Conservation (phyloP, 441 rosid species). For the Populus tomentosa region DNA sequence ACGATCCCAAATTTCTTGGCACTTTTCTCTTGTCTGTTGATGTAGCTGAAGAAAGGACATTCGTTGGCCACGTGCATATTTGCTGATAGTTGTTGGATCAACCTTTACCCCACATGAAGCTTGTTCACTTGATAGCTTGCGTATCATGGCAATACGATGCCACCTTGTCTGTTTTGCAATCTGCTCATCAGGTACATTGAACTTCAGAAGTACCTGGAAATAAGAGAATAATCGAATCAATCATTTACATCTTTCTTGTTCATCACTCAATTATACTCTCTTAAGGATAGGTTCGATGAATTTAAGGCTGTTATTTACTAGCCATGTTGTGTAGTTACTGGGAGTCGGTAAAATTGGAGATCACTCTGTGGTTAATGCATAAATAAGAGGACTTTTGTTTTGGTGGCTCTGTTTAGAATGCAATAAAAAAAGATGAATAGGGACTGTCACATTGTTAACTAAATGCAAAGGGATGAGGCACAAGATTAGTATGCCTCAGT, state of each 20-base stretch:
- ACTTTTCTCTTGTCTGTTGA: slow-evolving; percentile 98
- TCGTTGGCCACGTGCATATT: slow-evolving; percentile 98
- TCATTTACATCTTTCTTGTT: not conserved
- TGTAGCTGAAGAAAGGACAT: slow-evolving; percentile 99
- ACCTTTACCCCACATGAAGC: slow-evolving; percentile 97
- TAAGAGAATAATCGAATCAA: slow-evolving; percentile 4
- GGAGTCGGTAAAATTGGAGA: not conserved
- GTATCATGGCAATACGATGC: slow-evolving; percentile 99
- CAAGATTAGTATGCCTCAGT: not conserved
- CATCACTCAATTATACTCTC: not conserved
- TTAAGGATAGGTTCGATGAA: not conserved
- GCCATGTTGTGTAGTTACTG: not conserved
- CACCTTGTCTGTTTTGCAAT: slow-evolving; percentile 95
- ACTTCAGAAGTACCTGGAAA: slow-evolving; percentile 88
- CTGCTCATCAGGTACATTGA: slow-evolving; percentile 87
- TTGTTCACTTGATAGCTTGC: slow-evolving; percentile 99
- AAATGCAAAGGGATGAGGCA: not conserved
- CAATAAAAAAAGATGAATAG: not conserved
- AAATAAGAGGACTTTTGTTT: not conserved
- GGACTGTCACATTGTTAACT: not conserved
- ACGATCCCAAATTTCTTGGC: slow-evolving; percentile 99
- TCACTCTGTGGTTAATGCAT: not conserved
- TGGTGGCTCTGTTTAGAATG: not conserved
- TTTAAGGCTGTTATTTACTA: not conserved
- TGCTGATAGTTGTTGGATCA: slow-evolving; percentile 90